Conservation (phyloP, 495 filamentous ascomycete genomes). For the Tuber melanosporum region DNA sequence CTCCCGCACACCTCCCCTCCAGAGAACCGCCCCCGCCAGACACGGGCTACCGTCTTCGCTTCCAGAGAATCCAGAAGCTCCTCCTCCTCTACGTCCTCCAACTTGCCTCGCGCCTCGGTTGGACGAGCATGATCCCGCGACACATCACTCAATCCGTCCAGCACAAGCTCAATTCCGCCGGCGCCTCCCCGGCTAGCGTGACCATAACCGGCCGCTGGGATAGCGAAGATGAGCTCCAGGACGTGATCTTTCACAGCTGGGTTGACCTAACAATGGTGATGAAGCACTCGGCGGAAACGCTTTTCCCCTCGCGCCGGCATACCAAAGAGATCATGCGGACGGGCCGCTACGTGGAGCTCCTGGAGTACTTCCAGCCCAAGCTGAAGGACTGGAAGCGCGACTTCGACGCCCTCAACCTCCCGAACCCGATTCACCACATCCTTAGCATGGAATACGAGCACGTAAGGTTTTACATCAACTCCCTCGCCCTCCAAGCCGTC, state of each 20-base stretch:
- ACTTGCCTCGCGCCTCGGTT: constrained; percentile 81
- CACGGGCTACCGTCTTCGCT: constrained; percentile 69
- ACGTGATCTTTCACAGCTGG: constrained; percentile 85
- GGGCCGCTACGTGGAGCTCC: constrained; percentile 67
- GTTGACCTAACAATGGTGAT: constrained; percentile 82
- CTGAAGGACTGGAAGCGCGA: constrained; percentile 68
- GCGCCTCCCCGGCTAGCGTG: constrained; percentile 18
- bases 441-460: constrained; percentile 87
- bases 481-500: constrained; percentile 85
- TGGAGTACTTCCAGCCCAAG: constrained; percentile 68
- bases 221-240: constrained; percentile 48
- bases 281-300: constrained; percentile 71
- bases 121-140: constrained; percentile 87
- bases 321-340: constrained; percentile 80
- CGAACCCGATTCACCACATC: constrained; percentile 71
- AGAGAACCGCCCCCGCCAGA: constrained; percentile 37
- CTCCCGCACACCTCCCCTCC: constrained; percentile 11
- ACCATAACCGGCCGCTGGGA: constrained; percentile 25
- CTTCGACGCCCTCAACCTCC: constrained; percentile 63
- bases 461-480: constrained; percentile 85
- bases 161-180: constrained; percentile 24
- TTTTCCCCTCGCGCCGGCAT: constrained; percentile 76
- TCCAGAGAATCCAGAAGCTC: constrained; percentile 72
- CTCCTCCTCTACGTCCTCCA: constrained; percentile 86
- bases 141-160: constrained; percentile 45